Evolutionary conservation across 2,329 filamentous ascomycete genomes (phyloP).

Genomic region (Aureobasidium zeae): DNA sequence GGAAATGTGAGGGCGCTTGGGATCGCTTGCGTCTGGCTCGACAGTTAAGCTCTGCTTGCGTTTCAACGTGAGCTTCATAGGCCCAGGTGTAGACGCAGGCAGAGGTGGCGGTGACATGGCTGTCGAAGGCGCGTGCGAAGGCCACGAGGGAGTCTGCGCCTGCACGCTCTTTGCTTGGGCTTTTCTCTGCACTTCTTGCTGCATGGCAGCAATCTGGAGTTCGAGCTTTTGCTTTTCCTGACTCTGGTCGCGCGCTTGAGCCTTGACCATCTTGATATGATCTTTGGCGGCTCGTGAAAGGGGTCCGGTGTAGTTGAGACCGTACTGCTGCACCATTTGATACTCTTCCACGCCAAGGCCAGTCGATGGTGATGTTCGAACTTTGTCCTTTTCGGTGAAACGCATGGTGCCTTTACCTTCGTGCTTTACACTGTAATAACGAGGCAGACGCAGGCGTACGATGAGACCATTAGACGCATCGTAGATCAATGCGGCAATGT

Average conservation of each 20-base stretch:
- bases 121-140: slow-evolving; percentile 1
- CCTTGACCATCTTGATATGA: slow-evolving; percentile 17
- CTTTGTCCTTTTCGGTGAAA: slow-evolving; percentile 24
- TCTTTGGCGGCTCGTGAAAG: slow-evolving; percentile 19
- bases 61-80: slow-evolving; percentile 24
- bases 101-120: slow-evolving; percentile 18
- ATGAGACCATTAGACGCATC: slow-evolving; percentile 41
- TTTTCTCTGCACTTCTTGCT: slow-evolving; percentile 8
- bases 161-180: not conserved
- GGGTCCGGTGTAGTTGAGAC: slow-evolving; percentile 26
- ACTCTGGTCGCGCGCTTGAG: slow-evolving; percentile 10
- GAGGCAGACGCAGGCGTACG: slow-evolving; percentile 46
- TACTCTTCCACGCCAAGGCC: slow-evolving; percentile 25
- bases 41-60: slow-evolving; percentile 22
- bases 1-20: slow-evolving; percentile 23
- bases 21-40: slow-evolving; percentile 20
- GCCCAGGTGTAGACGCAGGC: slow-evolving; percentile 14
- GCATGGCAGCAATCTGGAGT: slow-evolving; percentile 3
- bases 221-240: slow-evolving; percentile 11
- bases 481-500: slow-evolving; percentile 50
- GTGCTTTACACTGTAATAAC: slow-evolving; percentile 47
- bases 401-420: slow-evolving; percentile 41
- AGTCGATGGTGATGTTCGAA: slow-evolving; percentile 23
- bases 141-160: slow-evolving; percentile 2
- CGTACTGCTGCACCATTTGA: slow-evolving; percentile 22